Conservation (phyloP, 345 rosid genomes). For the Isatis tinctoria region DNA sequence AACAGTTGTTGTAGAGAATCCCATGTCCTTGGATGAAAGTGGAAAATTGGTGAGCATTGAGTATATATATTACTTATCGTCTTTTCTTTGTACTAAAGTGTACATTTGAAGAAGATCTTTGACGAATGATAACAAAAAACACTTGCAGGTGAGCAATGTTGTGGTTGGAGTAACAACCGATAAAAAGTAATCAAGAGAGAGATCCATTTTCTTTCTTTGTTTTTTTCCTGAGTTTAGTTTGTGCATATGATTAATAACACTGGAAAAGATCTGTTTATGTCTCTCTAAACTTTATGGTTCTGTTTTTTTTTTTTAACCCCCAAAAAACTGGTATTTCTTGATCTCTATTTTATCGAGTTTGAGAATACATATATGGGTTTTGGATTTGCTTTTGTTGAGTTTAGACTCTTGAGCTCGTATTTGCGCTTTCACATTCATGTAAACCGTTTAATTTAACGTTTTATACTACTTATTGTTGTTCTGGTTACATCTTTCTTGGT, state of each 20-base stretch:
- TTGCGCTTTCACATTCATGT: not conserved
- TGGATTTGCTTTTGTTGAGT: not conserved
- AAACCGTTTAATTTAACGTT: slow-evolving; percentile 1
- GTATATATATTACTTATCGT: not conserved
- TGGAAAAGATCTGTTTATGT: not conserved
- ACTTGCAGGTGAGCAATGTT: slow-evolving; percentile 75
- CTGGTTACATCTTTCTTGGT: not conserved
- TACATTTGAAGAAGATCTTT: not conserved
- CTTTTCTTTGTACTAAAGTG: not conserved
- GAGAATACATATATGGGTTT: not conserved
- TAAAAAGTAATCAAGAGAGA: slow-evolving; percentile 38
- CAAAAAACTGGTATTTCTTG: not conserved
- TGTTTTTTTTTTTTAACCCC: not conserved
- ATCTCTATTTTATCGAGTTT: not conserved
- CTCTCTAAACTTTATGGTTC: not conserved
- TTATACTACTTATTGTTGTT: not conserved
- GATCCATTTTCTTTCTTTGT: not conserved
- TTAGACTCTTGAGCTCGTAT: not conserved
- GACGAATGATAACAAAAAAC: not conserved
- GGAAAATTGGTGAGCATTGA: slow-evolving; percentile 67
- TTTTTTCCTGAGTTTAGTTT: not conserved
- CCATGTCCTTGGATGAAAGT: slow-evolving; percentile 84
- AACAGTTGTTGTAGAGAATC: slow-evolving; percentile 85
- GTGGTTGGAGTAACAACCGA: slow-evolving; percentile 82
- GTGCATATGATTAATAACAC: slow-evolving; percentile 1